These are phyloP conservation scores for Boechera divaricarpa DNA, from an alignment of 345 rosid species.

Conservation along the genomic window DNA sequence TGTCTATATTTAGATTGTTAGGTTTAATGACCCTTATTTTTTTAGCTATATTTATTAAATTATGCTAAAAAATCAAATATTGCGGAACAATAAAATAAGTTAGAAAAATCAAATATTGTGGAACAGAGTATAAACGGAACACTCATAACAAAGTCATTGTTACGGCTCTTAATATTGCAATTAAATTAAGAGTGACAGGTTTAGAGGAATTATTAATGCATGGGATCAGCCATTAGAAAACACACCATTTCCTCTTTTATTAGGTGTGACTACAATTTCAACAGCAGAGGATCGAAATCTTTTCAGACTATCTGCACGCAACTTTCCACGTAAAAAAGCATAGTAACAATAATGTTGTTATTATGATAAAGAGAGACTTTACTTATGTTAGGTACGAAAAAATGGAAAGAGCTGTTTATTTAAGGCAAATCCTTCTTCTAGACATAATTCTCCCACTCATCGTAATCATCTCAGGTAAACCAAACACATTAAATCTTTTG, in stretches of 20 bases:
- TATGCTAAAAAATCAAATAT: too few species aligned
- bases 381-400: slow-evolving; percentile 20
- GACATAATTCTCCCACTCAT: slow-evolving; percentile 3
- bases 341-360: neutral
- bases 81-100: too few species aligned
- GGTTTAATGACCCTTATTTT: too few species aligned
- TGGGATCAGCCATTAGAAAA: slow-evolving; percentile 13
- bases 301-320: neutral
- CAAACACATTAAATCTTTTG: neutral
- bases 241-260: slow-evolving; percentile 16
- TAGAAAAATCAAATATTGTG: too few species aligned
- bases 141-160: slow-evolving; percentile 21
- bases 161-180: slow-evolving; percentile 23
- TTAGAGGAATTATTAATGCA: slow-evolving; percentile 4
- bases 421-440: slow-evolving; percentile 16
- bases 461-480: slow-evolving; percentile 1
- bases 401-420: neutral
- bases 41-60: too few species aligned
- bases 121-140: neutral
- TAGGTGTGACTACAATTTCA: slow-evolving; percentile 32
- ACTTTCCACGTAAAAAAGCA: slow-evolving; percentile 15
- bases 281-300: slow-evolving; percentile 14
- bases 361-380: neutral
- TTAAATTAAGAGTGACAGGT: slow-evolving; percentile 8
- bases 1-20: too few species aligned